These are phyloP conservation scores for Agrocybe praecox DNA, from an alignment of 768 basidiomycete species.

Conservation along the genomic window DNA sequence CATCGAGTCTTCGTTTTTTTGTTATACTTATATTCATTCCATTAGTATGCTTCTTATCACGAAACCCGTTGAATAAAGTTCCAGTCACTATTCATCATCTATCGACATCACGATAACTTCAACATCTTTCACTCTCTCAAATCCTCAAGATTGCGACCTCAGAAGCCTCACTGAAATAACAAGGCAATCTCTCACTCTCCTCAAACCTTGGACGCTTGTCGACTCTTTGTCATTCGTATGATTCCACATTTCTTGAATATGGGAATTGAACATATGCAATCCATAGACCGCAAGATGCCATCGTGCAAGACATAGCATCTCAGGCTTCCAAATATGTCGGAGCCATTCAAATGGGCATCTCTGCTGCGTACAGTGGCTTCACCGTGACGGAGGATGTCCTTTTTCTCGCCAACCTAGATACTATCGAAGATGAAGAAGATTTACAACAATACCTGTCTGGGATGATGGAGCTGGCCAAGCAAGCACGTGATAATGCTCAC, in stretches of 20 bases:
- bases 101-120: not conserved
- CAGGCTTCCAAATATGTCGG: slow-evolving; percentile 7
- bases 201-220: slow-evolving; percentile 13
- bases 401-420: slow-evolving; percentile 7
- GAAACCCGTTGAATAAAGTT: not conserved
- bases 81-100: not conserved
- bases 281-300: not conserved
- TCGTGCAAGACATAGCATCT: slow-evolving; percentile 1
- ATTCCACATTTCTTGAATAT: no score
- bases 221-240: not conserved
- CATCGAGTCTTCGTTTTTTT: not conserved
- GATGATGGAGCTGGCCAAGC: slow-evolving; percentile 12
- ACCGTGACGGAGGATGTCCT: slow-evolving; percentile 16
- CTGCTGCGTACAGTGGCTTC: slow-evolving; percentile 14
- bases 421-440: slow-evolving; percentile 11
- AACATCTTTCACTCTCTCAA: not conserved
- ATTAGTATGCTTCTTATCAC: not conserved
- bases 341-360: slow-evolving; percentile 10
- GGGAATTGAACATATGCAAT: not conserved
- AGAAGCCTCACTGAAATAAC: slow-evolving; percentile 6
- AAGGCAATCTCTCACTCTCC: not conserved
- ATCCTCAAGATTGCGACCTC: slow-evolving; percentile 10
- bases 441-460: slow-evolving; percentile 9
- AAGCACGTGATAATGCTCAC: slow-evolving; percentile 8
- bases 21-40: not conserved